Conservation (phyloP, 805 yeast genomes). For the Monosporozyma yasuniensis region DNA sequence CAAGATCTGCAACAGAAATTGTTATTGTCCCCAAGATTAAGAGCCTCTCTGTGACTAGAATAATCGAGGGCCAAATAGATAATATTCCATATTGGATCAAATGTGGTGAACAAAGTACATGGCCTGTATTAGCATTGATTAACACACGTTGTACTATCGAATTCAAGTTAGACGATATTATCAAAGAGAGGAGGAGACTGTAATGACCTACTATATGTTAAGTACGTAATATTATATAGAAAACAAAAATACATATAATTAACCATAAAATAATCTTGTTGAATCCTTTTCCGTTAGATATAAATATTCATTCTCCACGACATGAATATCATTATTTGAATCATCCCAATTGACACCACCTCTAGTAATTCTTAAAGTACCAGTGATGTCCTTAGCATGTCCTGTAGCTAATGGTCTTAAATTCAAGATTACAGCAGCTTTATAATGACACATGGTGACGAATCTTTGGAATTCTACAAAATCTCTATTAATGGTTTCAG, state of each 20-base stretch:
- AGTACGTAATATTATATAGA: no score
- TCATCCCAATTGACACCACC: constrained; percentile 39
- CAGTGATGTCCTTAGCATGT: constrained; percentile 74
- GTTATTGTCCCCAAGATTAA: constrained; percentile 84
- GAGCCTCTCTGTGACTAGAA: constrained; percentile 62
- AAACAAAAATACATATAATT: constrained; percentile 2
- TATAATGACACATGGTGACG: constrained; percentile 15
- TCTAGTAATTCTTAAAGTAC: constrained; percentile 48
- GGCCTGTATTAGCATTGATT: constrained; percentile 81
- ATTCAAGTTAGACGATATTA: constrained; percentile 69
- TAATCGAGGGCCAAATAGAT: constrained; percentile 68
- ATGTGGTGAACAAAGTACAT: constrained; percentile 85
- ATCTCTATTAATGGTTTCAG: constrained; percentile 6
- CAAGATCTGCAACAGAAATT: constrained; percentile 70
- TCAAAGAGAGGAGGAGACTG: constrained; percentile 33
- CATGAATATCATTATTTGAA: constrained; percentile 17
- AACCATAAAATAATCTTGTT: constrained; percentile 35
- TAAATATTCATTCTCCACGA: constrained; percentile 54
- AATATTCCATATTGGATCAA: constrained; percentile 83
- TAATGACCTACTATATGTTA: no score
- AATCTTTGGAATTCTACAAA: constrained; percentile 23
- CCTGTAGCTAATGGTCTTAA: constrained; percentile 70
- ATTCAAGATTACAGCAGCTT: constrained; percentile 31
- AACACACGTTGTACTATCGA: constrained; percentile 88
- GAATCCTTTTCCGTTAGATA: constrained; percentile 50